These are phyloP conservation scores for Fallopia convolvulus DNA, from an alignment of 148 eudicot species.

Conservation along the genomic window DNA sequence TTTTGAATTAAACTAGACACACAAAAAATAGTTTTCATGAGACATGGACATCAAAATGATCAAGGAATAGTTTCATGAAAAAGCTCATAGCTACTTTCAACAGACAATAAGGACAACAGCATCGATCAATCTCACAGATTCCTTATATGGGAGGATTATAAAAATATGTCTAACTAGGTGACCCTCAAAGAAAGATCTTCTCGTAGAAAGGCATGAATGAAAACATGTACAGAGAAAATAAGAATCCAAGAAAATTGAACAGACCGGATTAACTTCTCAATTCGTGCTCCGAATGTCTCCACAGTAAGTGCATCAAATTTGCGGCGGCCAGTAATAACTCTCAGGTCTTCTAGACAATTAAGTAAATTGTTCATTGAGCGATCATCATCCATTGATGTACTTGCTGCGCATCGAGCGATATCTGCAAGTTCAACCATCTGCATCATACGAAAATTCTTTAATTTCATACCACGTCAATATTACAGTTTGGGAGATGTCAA, in stretches of 20 bases:
- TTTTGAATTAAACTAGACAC: not conserved
- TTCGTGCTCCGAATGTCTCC: slow-evolving; percentile 94
- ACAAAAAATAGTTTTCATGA: not conserved
- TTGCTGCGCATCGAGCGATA: slow-evolving; percentile 86
- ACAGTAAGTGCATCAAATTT: slow-evolving; percentile 90
- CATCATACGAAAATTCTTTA: slow-evolving; percentile 17
- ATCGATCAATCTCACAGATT: not conserved
- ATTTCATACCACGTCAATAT: not conserved
- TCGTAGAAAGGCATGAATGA: not conserved
- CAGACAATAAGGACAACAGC: not conserved
- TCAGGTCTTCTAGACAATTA: slow-evolving; percentile 84
- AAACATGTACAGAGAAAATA: not conserved
- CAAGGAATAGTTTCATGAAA: not conserved
- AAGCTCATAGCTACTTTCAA: not conserved
- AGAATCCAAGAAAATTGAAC: slow-evolving; percentile 14
- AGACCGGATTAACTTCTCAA: slow-evolving; percentile 89
- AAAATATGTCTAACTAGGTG: not conserved
- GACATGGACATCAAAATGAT: not conserved
- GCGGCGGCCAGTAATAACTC: slow-evolving; percentile 63
- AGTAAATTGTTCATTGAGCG: slow-evolving; percentile 65
- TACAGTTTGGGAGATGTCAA: not conserved
- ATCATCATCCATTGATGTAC: slow-evolving; percentile 78
- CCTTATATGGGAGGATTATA: not conserved
- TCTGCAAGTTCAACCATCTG: slow-evolving; percentile 98
- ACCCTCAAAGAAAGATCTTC: slow-evolving; percentile 1